A percentile compares a stretch with the other conserved stretches of the same genome.
Evolutionary conservation across 805 yeast genomes (phyloP).

Genomic region (Candida tallmaniae): DNA sequence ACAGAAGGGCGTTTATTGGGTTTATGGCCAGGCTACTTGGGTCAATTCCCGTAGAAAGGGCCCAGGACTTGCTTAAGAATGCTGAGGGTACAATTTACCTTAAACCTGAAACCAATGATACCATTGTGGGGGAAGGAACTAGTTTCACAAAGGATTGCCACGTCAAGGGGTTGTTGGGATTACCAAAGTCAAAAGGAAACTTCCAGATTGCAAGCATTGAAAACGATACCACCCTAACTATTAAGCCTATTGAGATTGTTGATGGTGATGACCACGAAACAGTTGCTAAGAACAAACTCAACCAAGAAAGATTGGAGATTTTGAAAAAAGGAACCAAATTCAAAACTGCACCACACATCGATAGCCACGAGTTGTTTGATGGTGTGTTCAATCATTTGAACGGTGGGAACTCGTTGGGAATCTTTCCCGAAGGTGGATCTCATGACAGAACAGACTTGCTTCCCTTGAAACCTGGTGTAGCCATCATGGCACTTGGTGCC

Average conservation of each 20-base stretch:
- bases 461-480: conserved; percentile 96
- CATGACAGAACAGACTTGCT: conserved; percentile 90
- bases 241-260: conserved; percentile 5
- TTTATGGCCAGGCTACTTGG: conserved; percentile 26
- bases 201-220: conserved; percentile 21
- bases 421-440: conserved; percentile 98
- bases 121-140: conserved; percentile 30
- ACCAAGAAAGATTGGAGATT: conserved; percentile 3
- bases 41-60: conserved; percentile 39
- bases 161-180: conserved; percentile 34
- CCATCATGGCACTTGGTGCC: conserved; percentile 96
- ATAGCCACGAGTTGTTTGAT: conserved; percentile 31
- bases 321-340: conserved; percentile 23
- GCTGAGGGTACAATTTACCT: conserved; percentile 26
- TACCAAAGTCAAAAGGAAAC: conserved; percentile 32
- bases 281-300: conserved; percentile 4
- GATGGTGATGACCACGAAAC: conserved; percentile 8
- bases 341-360: conserved; percentile 37
- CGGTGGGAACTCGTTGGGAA: conserved; percentile 36
- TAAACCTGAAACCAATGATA: conserved; percentile 9
- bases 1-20: conserved; percentile 28
- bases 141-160: conserved; percentile 28
- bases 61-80: conserved; percentile 32
- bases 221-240: conserved; percentile 6
- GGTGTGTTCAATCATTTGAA: conserved; percentile 36